Conservation (phyloP, 2,329 filamentous ascomycete genomes). For the Rutstroemia sp. region DNA sequence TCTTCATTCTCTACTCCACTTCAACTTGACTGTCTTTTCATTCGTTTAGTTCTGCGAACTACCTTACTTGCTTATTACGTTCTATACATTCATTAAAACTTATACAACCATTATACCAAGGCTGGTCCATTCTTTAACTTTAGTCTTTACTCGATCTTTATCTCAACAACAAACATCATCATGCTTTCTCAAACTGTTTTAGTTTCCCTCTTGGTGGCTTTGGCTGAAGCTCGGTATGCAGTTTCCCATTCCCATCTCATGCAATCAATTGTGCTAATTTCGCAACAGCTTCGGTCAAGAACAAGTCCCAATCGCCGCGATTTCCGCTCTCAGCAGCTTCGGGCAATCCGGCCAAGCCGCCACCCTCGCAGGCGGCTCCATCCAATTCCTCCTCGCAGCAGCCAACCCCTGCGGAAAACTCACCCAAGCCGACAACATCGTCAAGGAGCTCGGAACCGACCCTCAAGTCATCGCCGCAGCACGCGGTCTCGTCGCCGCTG, state of each 20-base stretch:
- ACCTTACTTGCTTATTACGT: neutral
- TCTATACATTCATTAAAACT: slow-evolving; percentile 21
- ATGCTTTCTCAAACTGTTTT: slow-evolving; percentile 25
- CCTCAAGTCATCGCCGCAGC: slow-evolving; percentile 54
- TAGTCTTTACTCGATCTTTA: slow-evolving; percentile 6
- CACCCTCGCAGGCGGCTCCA: slow-evolving; percentile 55
- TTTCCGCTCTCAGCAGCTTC: slow-evolving; percentile 45
- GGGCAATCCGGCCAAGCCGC: slow-evolving; percentile 53
- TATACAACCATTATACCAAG: slow-evolving; percentile 16
- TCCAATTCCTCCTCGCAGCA: slow-evolving; percentile 54
- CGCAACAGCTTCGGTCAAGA: slow-evolving; percentile 52
- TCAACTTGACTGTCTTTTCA: slow-evolving; percentile 13
- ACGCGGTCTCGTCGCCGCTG: slow-evolving; percentile 54
- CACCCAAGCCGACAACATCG: slow-evolving; percentile 55
- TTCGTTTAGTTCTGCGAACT: slow-evolving; percentile 29
- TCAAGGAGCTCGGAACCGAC: slow-evolving; percentile 52
- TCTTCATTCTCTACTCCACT: slow-evolving; percentile 4
- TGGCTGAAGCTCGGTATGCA: slow-evolving; percentile 27
- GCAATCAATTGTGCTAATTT: slow-evolving; percentile 2
- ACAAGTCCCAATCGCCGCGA: slow-evolving; percentile 45
- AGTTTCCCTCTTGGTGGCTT: slow-evolving; percentile 19
- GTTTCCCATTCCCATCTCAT: neutral
- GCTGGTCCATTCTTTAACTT: slow-evolving; percentile 21
- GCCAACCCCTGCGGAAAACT: slow-evolving; percentile 62
- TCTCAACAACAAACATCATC: neutral